Conservation (phyloP, 345 rosid species). For the Salix viminalis region DNA sequence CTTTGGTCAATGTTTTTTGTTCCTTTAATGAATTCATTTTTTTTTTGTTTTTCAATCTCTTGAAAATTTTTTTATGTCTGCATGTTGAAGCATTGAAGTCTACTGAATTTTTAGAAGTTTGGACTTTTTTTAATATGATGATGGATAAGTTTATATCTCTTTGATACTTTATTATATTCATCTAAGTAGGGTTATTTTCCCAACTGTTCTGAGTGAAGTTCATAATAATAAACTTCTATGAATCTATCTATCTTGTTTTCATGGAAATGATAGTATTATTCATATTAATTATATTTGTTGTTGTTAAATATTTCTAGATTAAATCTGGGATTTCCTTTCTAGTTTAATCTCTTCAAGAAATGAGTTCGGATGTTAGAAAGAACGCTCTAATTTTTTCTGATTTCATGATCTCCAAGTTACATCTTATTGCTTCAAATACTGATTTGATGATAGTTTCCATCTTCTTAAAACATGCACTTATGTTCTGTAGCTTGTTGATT, state of each 20-base stretch:
- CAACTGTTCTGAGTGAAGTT: background rate
- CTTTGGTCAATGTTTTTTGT: background rate
- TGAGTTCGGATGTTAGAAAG: background rate
- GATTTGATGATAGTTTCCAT: background rate
- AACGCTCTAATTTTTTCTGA: background rate
- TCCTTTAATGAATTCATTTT: background rate
- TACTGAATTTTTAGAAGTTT: background rate
- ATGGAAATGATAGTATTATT: background rate
- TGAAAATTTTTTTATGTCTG: background rate
- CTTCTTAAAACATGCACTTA: background rate
- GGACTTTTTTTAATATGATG: background rate
- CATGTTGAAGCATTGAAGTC: background rate
- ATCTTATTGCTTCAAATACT: background rate
- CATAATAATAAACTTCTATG: background rate
- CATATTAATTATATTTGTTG: background rate
- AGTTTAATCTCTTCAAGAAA: background rate
- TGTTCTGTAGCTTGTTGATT: constrained; percentile 5
- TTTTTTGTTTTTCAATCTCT: too few species aligned
- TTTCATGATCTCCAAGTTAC: background rate
- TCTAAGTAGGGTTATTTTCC: background rate
- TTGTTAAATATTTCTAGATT: background rate
- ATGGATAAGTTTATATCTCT: background rate
- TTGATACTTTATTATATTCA: background rate
- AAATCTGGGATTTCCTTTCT: background rate
- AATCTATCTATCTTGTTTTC: background rate